These are phyloP conservation scores for Paramecium sexaurelia DNA, from an alignment of 73 alveolate species.

Conservation along the genomic window DNA sequence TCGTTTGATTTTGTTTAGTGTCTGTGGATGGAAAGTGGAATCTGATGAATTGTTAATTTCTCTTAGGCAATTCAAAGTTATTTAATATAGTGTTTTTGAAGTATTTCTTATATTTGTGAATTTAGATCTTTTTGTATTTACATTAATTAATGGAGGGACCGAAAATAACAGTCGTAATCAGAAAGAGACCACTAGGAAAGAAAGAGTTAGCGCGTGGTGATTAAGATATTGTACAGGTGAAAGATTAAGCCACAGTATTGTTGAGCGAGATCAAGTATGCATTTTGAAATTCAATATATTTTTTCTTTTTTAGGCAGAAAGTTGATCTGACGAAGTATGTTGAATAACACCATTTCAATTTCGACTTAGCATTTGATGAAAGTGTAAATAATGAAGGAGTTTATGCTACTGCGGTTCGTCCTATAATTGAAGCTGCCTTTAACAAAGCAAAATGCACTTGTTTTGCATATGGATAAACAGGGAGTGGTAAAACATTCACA, in stretches of 20 bases:
- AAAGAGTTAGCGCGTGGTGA: conserved; percentile 93
- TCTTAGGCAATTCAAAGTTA: conserved; percentile 81
- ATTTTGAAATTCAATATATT: neutral
- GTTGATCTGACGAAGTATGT: conserved; percentile 61
- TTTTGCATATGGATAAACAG: conserved; percentile 97
- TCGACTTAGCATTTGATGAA: conserved; percentile 87
- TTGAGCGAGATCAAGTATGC: conserved; percentile 31
- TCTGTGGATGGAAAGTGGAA: conserved; percentile 90
- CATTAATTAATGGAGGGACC: conserved; percentile 73
- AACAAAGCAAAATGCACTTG: conserved; percentile 91
- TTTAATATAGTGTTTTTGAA: conserved; percentile 75
- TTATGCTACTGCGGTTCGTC: conserved; percentile 78
- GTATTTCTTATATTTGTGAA: conserved; percentile 71
- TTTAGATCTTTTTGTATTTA: conserved; percentile 72
- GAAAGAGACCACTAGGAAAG: conserved; percentile 99
- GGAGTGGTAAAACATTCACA: conserved; percentile 99
- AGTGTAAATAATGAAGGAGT: conserved; percentile 66
- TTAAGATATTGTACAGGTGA: conserved; percentile 88
- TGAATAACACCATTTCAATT: conserved; percentile 91
- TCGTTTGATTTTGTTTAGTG: conserved; percentile 88
- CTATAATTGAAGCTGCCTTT: conserved; percentile 87
- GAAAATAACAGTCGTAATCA: conserved; percentile 97
- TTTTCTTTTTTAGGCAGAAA: conserved; percentile 16
- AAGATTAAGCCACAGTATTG: conserved; percentile 67
- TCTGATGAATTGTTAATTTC: conserved; percentile 90